These are phyloP conservation scores for Suillus lakei DNA, from an alignment of 768 basidiomycete species.

Conservation along the genomic window DNA sequence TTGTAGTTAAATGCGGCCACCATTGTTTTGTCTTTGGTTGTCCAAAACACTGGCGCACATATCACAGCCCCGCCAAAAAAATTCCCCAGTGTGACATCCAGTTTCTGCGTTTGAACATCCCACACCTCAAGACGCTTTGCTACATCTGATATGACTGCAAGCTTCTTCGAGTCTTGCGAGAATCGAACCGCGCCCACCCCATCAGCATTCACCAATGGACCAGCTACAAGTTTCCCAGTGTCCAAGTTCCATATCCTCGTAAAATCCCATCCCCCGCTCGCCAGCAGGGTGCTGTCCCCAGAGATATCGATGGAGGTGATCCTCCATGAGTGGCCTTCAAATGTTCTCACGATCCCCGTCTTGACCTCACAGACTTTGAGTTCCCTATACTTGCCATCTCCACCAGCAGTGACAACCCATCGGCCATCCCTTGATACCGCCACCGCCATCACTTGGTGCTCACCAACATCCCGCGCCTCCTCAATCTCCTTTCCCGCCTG, in stretches of 20 bases:
- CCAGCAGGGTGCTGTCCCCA: conserved; percentile 11
- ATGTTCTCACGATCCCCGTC: background rate
- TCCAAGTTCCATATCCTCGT: background rate
- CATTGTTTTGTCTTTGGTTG: background rate
- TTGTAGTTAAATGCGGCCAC: background rate
- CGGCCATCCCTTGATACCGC: background rate
- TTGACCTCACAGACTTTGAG: background rate
- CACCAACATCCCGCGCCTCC: background rate
- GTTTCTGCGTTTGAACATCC: background rate
- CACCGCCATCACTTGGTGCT: background rate
- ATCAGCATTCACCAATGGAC: background rate
- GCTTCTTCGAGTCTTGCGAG: background rate
- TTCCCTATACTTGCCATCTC: background rate
- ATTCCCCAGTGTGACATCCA: background rate
- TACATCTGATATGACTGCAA: background rate
- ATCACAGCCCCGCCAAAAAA: no score
- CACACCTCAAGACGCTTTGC: background rate
- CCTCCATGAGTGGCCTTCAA: background rate
- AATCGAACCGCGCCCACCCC: background rate
- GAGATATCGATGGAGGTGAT: conserved; percentile 6
- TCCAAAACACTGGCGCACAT: background rate
- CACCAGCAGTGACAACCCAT: background rate
- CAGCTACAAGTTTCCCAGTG: background rate
- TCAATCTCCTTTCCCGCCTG: background rate
- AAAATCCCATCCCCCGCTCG: background rate